Evolutionary conservation across 2,329 filamentous ascomycete genomes (phyloP).

Genomic region (Beauveria sp.): DNA sequence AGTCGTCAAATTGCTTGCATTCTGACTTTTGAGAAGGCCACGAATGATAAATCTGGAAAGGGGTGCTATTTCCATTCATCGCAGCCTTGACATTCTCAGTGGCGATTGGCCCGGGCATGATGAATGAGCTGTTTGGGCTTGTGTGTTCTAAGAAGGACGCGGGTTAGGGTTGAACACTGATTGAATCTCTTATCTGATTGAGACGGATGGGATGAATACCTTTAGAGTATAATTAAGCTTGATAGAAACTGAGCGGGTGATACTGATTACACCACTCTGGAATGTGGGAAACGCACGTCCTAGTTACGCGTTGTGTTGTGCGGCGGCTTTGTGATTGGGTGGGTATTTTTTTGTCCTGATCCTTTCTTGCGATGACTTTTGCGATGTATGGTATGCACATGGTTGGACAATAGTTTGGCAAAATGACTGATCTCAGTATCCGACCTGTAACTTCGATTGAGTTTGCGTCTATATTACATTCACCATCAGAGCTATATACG

Average conservation of each 20-base stretch:
- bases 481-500: no score
- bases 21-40: constrained; percentile 13
- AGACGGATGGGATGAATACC: background rate
- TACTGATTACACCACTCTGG: background rate
- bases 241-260: background rate
- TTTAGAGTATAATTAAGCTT: constrained; percentile 2
- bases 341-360: no score
- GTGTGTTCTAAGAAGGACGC: background rate
- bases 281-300: constrained; percentile 5
- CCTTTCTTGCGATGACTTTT: no score
- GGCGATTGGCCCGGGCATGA: background rate
- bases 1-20: constrained; percentile 12
- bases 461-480: no score
- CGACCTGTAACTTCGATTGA: no score
- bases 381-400: no score
- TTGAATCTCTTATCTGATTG: background rate
- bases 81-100: background rate
- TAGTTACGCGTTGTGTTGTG: no score
- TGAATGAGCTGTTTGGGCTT: background rate
- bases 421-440: no score
- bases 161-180: background rate
- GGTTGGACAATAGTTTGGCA: no score
- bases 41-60: constrained; percentile 9
- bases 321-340: no score
- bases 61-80: background rate